Conservation (phyloP, 495 filamentous ascomycete genomes). For the Neurospora sp. region DNA sequence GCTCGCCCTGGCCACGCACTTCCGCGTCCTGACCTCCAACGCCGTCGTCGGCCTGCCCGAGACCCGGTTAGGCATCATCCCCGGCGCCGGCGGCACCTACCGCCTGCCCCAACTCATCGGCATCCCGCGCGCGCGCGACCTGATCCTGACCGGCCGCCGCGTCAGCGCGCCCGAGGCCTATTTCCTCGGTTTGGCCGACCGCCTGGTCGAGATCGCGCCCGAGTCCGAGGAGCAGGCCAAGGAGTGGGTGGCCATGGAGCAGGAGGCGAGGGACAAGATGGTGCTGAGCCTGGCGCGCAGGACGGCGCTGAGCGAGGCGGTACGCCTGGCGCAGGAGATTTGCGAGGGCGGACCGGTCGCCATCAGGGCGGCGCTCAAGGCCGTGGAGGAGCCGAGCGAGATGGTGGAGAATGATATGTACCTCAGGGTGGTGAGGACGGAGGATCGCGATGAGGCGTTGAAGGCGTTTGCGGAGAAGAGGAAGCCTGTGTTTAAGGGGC, state of each 20-base stretch:
- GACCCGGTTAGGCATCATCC: conserved; percentile 84
- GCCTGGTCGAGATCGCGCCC: conserved; percentile 62
- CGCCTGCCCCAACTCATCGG: conserved; percentile 48
- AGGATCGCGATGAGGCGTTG: conserved; percentile 81
- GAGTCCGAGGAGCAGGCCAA: conserved; percentile 42
- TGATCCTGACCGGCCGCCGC: too few species aligned
- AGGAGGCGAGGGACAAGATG: conserved; percentile 21
- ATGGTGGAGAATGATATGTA: conserved; percentile 70
- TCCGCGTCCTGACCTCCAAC: conserved; percentile 70
- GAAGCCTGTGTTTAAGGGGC: conserved; percentile 71
- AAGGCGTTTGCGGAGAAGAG: conserved; percentile 84
- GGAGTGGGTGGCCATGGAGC: conserved; percentile 24
- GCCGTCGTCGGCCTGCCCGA: conserved; percentile 77
- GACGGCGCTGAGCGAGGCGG: conserved; percentile 58
- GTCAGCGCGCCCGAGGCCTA: conserved; percentile 51
- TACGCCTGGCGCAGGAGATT: conserved; percentile 70
- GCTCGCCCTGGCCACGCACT: conserved; percentile 72
- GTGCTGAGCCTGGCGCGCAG: conserved; percentile 41
- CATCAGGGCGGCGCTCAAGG: conserved; percentile 59
- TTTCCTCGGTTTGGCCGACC: conserved; percentile 72
- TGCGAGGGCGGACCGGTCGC: conserved; percentile 81
- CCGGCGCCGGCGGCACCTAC: conserved; percentile 87
- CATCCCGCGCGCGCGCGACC: too few species aligned
- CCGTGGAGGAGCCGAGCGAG: conserved; percentile 56
- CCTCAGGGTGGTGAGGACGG: conserved; percentile 63